A percentile compares a stretch with the other conserved stretches of the same genome.
Conservation (phyloP, 78 protist genomes). For the Trichosphaerium sp. region DNA sequence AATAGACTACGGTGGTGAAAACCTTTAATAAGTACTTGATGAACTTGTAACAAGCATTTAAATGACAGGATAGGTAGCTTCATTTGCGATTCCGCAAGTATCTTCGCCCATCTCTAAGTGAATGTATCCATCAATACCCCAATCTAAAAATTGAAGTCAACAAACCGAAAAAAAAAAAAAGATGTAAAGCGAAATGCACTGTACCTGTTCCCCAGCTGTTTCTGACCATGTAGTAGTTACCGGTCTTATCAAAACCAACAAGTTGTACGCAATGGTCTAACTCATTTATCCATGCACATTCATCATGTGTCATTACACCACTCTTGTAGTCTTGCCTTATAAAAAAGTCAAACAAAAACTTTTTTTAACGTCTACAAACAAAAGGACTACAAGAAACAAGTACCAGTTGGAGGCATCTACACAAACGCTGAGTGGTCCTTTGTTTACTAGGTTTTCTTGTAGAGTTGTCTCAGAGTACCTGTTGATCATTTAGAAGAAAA, state of each 20-base stretch:
- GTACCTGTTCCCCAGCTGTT: constrained; percentile 51
- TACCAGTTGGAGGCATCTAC: constrained; percentile 61
- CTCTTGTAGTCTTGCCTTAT: constrained; percentile 18
- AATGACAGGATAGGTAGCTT: constrained; percentile 19
- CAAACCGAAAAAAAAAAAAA: neutral
- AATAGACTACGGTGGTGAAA: no score
- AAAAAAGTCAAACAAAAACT: no score
- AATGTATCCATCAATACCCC: constrained; percentile 46
- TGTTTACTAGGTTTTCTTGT: constrained; percentile 5
- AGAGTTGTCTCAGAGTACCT: constrained; percentile 20
- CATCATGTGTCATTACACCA: constrained; percentile 24
- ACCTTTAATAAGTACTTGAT: neutral
- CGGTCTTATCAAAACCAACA: constrained; percentile 33
- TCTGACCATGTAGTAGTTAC: constrained; percentile 43
- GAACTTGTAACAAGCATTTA: neutral
- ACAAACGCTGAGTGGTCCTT: constrained; percentile 52
- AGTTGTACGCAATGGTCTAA: constrained; percentile 60
- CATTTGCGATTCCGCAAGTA: constrained; percentile 58
- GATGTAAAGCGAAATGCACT: neutral
- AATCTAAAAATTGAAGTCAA: constrained; percentile 1
- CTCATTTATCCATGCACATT: neutral
- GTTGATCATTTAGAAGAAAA: neutral
- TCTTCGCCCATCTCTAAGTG: constrained; percentile 23
- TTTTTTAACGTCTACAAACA: no score
- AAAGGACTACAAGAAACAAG: no score